Evolutionary conservation across 768 basidiomycete species (phyloP), one percentile per base, ranked within the genome.

Genomic region (Phlebiopsis gigantea): DNA sequence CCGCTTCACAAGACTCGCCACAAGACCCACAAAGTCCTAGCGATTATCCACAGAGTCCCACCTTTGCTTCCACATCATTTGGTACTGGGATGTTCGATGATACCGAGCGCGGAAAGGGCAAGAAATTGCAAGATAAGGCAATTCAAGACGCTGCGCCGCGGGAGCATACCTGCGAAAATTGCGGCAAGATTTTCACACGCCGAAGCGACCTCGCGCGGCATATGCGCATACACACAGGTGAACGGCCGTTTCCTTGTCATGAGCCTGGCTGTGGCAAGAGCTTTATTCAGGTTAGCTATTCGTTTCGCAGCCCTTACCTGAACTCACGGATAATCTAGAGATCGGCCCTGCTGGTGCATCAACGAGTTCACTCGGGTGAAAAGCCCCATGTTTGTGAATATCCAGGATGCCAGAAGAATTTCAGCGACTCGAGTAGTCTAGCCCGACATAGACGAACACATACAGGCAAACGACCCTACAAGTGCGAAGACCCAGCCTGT

Each of bases 311-410:
- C 34, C 34, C 3, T 39, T 10, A 39, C 34, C 34, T 39, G 50
- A 24, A 14, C 34, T 41, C 24, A 41, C 22, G 17, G 4, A 19
- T 54, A 3, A 14, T 7, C 15, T 69, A 96, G 89, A 84, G 90
- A 53, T 94, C 92, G 19, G 93, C 93, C 25, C 75, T 96, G 56
- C 90, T 90, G 59, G 93, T 96, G 1, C 93, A 96, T 69, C 77
- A 79, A 50, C 85, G 93, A 19, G 90, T 93, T 2, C 93, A 96
- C 68, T 94, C 93, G 4, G 93, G 93, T 39, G 93, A 96, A 73
- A 90, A 92, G 64, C 93, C 93, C 9, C 93, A 96, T 69, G 81
- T 78, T 48, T 96, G 93, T 73, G 90, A 92, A 74, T 92, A 93
- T 68, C 88, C 88, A 2, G 88, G 83, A 7, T 96, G 93, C 70